Evolutionary conservation across 345 rosid species (phyloP), one percentile per base, ranked within the genome.

Genomic region (Bretschneidera sinensis): DNA sequence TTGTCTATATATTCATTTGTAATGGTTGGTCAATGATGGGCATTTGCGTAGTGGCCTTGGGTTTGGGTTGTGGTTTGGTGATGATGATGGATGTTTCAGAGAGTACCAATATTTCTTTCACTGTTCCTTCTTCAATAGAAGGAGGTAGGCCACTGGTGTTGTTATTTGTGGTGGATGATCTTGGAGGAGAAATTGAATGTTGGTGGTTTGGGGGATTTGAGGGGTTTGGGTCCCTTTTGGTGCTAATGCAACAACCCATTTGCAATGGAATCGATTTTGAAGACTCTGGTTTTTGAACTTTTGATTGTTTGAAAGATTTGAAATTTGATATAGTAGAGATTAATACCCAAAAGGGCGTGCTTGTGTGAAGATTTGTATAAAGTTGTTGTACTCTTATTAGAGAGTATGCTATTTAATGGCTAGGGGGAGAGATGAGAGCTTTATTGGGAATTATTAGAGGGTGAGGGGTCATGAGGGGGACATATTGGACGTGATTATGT

Each of bases 191-290:
- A 52, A 43, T 21, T 18, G 52, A 17, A 48, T 28, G 24, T 20
- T 18, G 28, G 21, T 15, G 62, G 60, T 39, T 17, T 21, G 51
- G 35, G 39, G 54, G 17, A 19, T 56, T 22, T 2, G 75, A 65
- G 31, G 55, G 71, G 21, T 51, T 20, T 23, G 34, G 61, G 62
- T 49, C 61, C 70, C 51, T 69, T 0, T 61, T 51, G 71, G 79
- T 53, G 77, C 89, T 83, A 10, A 80, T 17, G 63, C 91, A 83
- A 65, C 89, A 84, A 66, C 89, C 86, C 89, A 84, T 84, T 55
- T 77, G 22, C 20, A 20, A n/a, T 48, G 22, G 10, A 48, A 10
- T 14, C 1, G 45, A 39, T 39, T 39, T 7, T 48, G 17, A 4
- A 2, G n/a, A n/a, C n/a, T n/a, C n/a, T n/a, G n/a, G n/a, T n/a